Evolutionary conservation across 2,329 filamentous ascomycete genomes (phyloP).

Genomic region (Colletotrichum trifolii): DNA sequence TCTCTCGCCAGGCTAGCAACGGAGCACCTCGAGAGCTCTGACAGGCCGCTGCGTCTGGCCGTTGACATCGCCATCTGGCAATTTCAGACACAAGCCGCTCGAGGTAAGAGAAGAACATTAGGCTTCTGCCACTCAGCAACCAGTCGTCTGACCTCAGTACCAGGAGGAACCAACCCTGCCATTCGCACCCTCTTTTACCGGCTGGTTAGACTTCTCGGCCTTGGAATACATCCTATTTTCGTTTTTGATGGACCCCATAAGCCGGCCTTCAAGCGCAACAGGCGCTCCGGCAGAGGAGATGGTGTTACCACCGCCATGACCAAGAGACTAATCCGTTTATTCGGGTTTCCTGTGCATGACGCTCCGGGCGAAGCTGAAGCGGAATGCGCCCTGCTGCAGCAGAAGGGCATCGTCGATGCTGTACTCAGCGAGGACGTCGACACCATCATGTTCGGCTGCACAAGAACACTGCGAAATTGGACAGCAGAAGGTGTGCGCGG

Average conservation of each 20-base stretch:
- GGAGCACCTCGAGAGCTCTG: slow-evolving; percentile 76
- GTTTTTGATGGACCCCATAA: slow-evolving; percentile 91
- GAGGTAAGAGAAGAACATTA: slow-evolving; percentile 57
- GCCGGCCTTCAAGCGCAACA: slow-evolving; percentile 89
- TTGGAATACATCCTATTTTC: slow-evolving; percentile 88
- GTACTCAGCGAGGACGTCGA: slow-evolving; percentile 97
- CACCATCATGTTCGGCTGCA: slow-evolving; percentile 96
- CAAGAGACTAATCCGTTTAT: slow-evolving; percentile 84
- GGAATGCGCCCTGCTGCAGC: slow-evolving; percentile 89
- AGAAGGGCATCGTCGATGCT: slow-evolving; percentile 85
- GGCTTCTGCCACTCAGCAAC: not conserved
- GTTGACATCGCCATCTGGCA: slow-evolving; percentile 98
- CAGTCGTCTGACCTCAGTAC: not conserved
- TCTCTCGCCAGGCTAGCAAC: slow-evolving; percentile 86
- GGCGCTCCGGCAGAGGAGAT: slow-evolving; percentile 73
- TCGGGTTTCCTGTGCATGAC: slow-evolving; percentile 85
- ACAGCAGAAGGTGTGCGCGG: slow-evolving; percentile 75
- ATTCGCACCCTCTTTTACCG: slow-evolving; percentile 94
- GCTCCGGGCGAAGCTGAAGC: slow-evolving; percentile 96
- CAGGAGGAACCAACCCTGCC: slow-evolving; percentile 88
- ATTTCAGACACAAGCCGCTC: slow-evolving; percentile 88
- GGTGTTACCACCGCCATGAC: slow-evolving; percentile 78
- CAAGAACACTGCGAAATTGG: slow-evolving; percentile 83
- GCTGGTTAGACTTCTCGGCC: slow-evolving; percentile 78
- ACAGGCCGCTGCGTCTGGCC: slow-evolving; percentile 83